A percentile compares a stretch with the other conserved stretches of the same genome.
These are phyloP conservation scores for Phanerodontia chrysosporium DNA, from an alignment of 768 basidiomycete species.

Conservation along the genomic window DNA sequence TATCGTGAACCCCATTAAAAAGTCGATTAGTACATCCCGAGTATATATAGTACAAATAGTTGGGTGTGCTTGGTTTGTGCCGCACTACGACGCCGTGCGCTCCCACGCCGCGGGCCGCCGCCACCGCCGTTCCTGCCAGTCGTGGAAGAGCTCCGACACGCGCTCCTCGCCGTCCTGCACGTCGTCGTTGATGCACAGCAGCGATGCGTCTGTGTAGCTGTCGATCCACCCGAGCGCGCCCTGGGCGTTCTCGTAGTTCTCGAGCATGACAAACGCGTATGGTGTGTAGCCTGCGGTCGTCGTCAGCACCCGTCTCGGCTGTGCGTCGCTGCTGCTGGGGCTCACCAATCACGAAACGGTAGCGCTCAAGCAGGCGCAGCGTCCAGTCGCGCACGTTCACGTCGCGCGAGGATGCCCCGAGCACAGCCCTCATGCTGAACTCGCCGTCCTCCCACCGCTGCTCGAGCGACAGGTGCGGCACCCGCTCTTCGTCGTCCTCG, in stretches of 20 bases:
- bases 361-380: slow-evolving; percentile 14
- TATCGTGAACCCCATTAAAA: neutral
- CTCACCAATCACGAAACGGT: slow-evolving; percentile 13
- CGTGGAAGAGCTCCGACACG: slow-evolving; percentile 4
- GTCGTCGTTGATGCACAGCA: slow-evolving; percentile 15
- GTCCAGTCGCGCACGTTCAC: slow-evolving; percentile 13
- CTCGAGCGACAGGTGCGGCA: slow-evolving; percentile 6
- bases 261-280: slow-evolving; percentile 14
- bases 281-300: slow-evolving; percentile 4
- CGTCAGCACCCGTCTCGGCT: neutral
- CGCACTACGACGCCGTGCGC: neutral
- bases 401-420: neutral
- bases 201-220: slow-evolving; percentile 11
- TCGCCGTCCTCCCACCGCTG: slow-evolving; percentile 10
- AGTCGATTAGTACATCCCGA: neutral
- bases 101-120: slow-evolving; percentile 7
- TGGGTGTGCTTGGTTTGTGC: neutral
- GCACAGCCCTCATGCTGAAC: slow-evolving; percentile 4
- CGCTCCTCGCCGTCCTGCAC: slow-evolving; percentile 8
- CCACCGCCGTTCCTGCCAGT: slow-evolving; percentile 11
- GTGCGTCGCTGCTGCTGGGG: neutral
- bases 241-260: slow-evolving; percentile 9
- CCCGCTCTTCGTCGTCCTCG: neutral
- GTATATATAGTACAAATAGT: neutral
- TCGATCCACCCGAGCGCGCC: slow-evolving; percentile 14